These are phyloP conservation scores for Ophiosphaerella narmari DNA, from an alignment of 2,329 filamentous ascomycete species.

Conservation along the genomic window DNA sequence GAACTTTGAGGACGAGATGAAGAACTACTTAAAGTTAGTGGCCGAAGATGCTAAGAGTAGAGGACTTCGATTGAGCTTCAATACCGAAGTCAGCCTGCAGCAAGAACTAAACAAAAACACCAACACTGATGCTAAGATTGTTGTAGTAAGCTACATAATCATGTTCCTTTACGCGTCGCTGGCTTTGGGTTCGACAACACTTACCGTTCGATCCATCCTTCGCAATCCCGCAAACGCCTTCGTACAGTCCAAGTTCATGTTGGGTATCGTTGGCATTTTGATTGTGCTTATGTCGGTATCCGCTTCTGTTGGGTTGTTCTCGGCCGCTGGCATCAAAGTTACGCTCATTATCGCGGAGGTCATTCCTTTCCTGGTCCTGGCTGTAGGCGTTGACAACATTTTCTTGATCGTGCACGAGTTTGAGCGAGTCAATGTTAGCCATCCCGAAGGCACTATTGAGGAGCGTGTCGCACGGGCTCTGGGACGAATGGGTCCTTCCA, in stretches of 20 bases:
- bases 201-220: conserved; percentile 76
- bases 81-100: conserved; percentile 91
- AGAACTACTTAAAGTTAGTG: conserved; percentile 72
- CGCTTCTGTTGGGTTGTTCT: conserved; percentile 92
- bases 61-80: conserved; percentile 89
- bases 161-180: conserved; percentile 98
- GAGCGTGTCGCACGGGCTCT: conserved; percentile 83
- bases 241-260: conserved; percentile 94
- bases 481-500: conserved; percentile 96
- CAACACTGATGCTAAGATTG: conserved; percentile 96
- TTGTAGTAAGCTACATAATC: conserved; percentile 94
- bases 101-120: conserved; percentile 97
- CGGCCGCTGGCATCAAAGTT: conserved; percentile 87
- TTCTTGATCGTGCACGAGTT: conserved; percentile 99
- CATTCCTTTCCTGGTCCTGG: conserved; percentile 94
- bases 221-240: conserved; percentile 81
- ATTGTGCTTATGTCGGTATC: conserved; percentile 98
- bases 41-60: conserved; percentile 78
- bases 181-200: conserved; percentile 84
- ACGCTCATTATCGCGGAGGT: conserved; percentile 98
- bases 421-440: conserved; percentile 88
- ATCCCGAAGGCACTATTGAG: conserved; percentile 86
- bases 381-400: conserved; percentile 98
- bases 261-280: conserved; percentile 90
- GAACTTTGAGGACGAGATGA: conserved; percentile 86